Base-by-base conservation (phyloP, 495 filamentous ascomycete genomes). In the Acidomyces sp. region DNA sequence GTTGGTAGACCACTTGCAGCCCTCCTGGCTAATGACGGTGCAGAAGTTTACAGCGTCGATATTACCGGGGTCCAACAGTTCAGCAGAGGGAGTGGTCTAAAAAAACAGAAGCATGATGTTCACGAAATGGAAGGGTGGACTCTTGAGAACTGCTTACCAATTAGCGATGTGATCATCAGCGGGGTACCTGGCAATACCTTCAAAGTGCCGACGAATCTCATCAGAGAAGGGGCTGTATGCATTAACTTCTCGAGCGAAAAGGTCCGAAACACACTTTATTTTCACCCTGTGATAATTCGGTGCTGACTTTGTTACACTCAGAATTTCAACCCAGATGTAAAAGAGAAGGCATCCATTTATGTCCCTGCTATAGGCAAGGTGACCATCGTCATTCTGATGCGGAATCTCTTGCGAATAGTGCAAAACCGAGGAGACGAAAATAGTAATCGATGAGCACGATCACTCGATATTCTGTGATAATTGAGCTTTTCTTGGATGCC, bases 311-410 rank as follows among this genome's bases (percentile, higher is more conserved):
- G n/a, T n/a, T n/a, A n/a, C n/a, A 19, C 7, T 28, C 28, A 80
- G 70, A 97, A 97, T 63, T 97, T 97, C 60, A 77, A 74, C 39
- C 72, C 75, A 0, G 80, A 79, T 37, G 74, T 97, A 32, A 93
- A 90, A 63, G 80, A 92, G 54, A 87, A 82, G 63, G 90, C 90
- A 2, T 82, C 83, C n/a, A 87, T 97, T 52, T 97, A 92, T 46
- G 86, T 96, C 5, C 90, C 90, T 4, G 87, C 86, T 2, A 92
- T 92, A 53, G 90, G 90, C 38, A 97, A 95, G 65, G 90, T 97
- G 19, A 97, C 90, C 1, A 95, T 96, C 57, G 80, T 87, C 9
- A 77, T 96, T 12, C 62, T 97, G 43, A 66, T 95, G 47, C 66
- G 90, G 37, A 97, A 97, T 58, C 63, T 95, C 7, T 65, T 94